Conservation (phyloP, 1,139 yeast genomes). For the Candida sp. region DNA sequence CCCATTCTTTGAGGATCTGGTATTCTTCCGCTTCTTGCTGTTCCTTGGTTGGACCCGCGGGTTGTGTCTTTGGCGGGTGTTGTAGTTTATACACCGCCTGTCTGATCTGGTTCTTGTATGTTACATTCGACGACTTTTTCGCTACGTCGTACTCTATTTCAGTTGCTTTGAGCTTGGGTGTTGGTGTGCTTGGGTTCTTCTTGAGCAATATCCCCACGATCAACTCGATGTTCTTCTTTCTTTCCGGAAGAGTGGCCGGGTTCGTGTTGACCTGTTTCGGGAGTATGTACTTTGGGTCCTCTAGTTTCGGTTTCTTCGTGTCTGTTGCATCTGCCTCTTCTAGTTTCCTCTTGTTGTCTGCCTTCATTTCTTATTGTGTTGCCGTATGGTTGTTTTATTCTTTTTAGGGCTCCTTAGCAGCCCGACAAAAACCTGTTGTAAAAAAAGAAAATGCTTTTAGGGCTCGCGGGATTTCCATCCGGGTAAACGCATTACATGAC, state of each 20-base stretch:
- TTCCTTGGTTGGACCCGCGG: slow-evolving; percentile 20
- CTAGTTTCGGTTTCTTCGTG: slow-evolving; percentile 2
- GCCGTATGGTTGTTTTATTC: neutral
- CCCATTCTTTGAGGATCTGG: slow-evolving; percentile 34
- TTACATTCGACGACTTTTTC: slow-evolving; percentile 31
- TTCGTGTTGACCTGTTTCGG: slow-evolving; percentile 42
- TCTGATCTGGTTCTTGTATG: slow-evolving; percentile 43
- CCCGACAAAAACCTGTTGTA: too few relatives aligned
- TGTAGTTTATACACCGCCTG: slow-evolving; percentile 37
- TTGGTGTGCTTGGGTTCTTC: slow-evolving; percentile 26
- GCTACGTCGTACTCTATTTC: slow-evolving; percentile 58
- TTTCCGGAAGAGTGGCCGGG: slow-evolving; percentile 58
- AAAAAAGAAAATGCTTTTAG: too few relatives aligned
- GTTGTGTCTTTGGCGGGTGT: slow-evolving; percentile 33
- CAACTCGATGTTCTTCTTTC: slow-evolving; percentile 50
- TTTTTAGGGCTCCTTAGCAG: too few relatives aligned
- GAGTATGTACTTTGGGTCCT: slow-evolving; percentile 37
- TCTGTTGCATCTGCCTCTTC: slow-evolving; percentile 5
- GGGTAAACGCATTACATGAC: neutral
- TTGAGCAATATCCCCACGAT: slow-evolving; percentile 43
- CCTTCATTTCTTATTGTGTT: neutral
- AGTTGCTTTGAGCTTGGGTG: slow-evolving; percentile 46
- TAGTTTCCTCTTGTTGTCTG: slow-evolving; percentile 7
- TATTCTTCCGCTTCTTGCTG: slow-evolving; percentile 20
- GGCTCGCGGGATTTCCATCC: neutral